Conservation (phyloP, 306 rosid genomes). For the Vicia faba region DNA sequence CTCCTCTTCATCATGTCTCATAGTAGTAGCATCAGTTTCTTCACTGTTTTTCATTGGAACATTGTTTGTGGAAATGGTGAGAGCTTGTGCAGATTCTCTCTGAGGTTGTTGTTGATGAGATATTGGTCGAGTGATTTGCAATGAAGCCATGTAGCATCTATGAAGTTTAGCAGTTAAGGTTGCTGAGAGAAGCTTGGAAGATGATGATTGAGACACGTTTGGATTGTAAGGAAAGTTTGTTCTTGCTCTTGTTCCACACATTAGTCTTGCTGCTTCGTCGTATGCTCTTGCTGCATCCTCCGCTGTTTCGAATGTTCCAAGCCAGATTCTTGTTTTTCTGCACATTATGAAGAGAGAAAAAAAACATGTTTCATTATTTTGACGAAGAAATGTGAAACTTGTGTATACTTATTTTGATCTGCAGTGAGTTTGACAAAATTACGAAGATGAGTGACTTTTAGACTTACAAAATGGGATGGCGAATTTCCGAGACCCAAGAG, state of each 20-base stretch:
- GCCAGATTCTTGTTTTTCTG: slow-evolving; percentile 98
- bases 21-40: slow-evolving; percentile 3
- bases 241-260: slow-evolving; percentile 86
- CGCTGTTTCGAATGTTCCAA: slow-evolving; percentile 92
- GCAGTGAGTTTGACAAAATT: background rate
- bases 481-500: slow-evolving; percentile 98
- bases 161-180: slow-evolving; percentile 87
- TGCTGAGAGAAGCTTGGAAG: slow-evolving; percentile 87
- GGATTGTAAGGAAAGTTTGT: slow-evolving; percentile 92
- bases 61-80: slow-evolving; percentile 30
- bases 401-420: background rate
- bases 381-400: background rate
- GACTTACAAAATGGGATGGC: slow-evolving; percentile 95
- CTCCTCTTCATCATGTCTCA: slow-evolving; percentile 30
- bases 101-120: slow-evolving; percentile 43
- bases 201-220: slow-evolving; percentile 62
- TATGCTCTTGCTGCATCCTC: slow-evolving; percentile 95
- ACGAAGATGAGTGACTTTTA: slow-evolving; percentile 33
- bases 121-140: slow-evolving; percentile 65
- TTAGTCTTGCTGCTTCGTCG: slow-evolving; percentile 92
- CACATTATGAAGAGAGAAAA: background rate
- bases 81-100: slow-evolving; percentile 35
- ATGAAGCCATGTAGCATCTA: slow-evolving; percentile 81
- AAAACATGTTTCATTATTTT: background rate
- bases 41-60: slow-evolving; percentile 27